Percentiles rank a stretch among this genome's conserved stretches.
Conservation (phyloP, 2,329 filamentous ascomycete species). For the Alternaria tenuissima region DNA sequence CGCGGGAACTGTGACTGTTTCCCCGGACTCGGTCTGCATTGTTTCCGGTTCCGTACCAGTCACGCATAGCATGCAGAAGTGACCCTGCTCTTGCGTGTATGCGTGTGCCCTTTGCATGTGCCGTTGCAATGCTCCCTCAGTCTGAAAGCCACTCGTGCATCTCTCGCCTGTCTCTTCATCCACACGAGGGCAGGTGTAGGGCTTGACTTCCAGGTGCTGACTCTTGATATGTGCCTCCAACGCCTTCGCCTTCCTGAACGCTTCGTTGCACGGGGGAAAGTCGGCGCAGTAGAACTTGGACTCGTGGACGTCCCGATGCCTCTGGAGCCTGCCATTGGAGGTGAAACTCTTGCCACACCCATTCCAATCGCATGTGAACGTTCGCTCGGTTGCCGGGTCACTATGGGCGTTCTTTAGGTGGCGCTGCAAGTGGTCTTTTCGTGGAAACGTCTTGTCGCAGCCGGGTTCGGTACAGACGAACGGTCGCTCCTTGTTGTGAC, state of each 20-base stretch:
- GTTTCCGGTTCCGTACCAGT: conserved; percentile 45
- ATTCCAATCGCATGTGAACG: conserved; percentile 74
- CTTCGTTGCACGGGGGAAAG: conserved; percentile 74
- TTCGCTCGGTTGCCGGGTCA: conserved; percentile 62
- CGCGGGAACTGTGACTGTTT: neutral
- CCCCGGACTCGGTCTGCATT: conserved; percentile 30
- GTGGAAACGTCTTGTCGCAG: conserved; percentile 85
- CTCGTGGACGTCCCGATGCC: conserved; percentile 81
- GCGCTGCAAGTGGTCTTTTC: conserved; percentile 84
- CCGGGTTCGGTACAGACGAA: conserved; percentile 74
- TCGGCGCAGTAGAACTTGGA: conserved; percentile 78
- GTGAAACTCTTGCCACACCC: conserved; percentile 83
- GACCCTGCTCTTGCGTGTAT: conserved; percentile 62
- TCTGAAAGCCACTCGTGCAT: conserved; percentile 78
- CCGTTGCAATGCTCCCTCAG: conserved; percentile 71
- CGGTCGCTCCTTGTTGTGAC: conserved; percentile 84
- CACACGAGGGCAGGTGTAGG: conserved; percentile 74
- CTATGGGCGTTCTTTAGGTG: conserved; percentile 86
- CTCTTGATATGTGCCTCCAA: conserved; percentile 82
- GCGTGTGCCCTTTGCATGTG: conserved; percentile 77
- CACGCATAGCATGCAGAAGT: conserved; percentile 79
- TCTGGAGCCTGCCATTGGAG: conserved; percentile 77
- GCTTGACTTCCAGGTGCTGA: conserved; percentile 75
- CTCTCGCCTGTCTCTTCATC: conserved; percentile 60
- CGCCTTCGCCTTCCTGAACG: conserved; percentile 87